These are phyloP conservation scores for Pichia scutulata DNA, from an alignment of 805 yeast species.

Conservation along the genomic window DNA sequence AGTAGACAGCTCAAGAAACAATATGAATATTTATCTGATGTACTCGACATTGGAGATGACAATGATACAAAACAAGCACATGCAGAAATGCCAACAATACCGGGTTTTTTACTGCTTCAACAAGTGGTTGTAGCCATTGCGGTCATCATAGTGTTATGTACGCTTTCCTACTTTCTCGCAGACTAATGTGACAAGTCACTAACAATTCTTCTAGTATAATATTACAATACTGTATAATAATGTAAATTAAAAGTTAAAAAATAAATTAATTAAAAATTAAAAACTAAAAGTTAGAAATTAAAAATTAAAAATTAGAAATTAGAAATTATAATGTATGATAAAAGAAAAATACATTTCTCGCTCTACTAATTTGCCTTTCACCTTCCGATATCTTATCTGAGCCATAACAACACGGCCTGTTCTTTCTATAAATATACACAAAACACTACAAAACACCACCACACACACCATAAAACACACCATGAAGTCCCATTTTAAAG, in stretches of 20 bases:
- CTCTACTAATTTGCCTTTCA: neutral
- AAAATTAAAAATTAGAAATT: no score
- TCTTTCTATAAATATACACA: neutral
- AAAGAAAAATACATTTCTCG: neutral
- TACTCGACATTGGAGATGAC: neutral
- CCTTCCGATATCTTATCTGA: neutral
- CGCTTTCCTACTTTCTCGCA: slow-evolving; percentile 8
- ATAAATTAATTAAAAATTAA: no score
- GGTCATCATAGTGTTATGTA: neutral
- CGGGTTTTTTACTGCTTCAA: neutral
- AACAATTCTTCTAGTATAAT: neutral
- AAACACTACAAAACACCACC: neutral
- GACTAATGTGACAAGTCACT: slow-evolving; percentile 1
- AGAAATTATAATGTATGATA: no score
- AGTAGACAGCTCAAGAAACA: neutral
- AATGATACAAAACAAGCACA: neutral
- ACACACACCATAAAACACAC: neutral
- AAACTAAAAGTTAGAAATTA: no score
- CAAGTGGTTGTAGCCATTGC: neutral
- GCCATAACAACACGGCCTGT: neutral
- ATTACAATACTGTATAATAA: no score
- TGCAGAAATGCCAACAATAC: neutral
- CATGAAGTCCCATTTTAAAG: slow-evolving; percentile 91
- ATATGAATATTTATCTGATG: neutral
- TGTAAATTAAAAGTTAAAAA: no score